Base-by-base conservation (phyloP, 106 monocot species). In the Phalaenopsis equestris region DNA sequence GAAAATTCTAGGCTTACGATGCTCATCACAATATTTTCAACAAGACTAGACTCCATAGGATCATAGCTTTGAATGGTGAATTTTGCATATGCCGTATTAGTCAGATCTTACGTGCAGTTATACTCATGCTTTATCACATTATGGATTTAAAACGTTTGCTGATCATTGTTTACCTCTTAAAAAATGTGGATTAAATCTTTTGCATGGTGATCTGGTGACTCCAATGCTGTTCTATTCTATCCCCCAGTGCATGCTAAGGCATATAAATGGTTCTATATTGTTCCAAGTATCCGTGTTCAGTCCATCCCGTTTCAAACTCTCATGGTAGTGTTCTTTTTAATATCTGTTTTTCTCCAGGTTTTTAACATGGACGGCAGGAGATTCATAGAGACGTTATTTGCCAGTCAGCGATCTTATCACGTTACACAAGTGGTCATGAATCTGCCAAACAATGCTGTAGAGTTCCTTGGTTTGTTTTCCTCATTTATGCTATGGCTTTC, bases 281-380 rank as follows among this genome's bases (percentile, higher is more conserved):
- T 19, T 48, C 47, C 30, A 49, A 49, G 17, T 30, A 38, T 78
- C 8, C 57, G 6, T 78, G 5, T 21, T 57, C 41, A 2, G 41
- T 57, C 16, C 17, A 15, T 46, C 12, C 15, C 75, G 12, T 21
- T 2, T 74, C 42, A 47, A 74, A 48, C 6, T 47, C 19, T 52
- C 24, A 23, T 23, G 48, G 24, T 76, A 48, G 49, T 49, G 47
- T 12, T 45, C 45, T 49, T 23, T 52, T 76, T 49, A 30, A 52
- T 30, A n/a, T 21, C 11, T 3, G 46, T 39, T 4, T 49, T 70
- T 74, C n/a, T 49, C 48, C 84, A 97, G 96, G 92, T 91, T 82
- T 94, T 86, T 76, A 98, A 98, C 79, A 98, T 98, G 98, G 98
- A 98, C 30, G 98, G 91, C 16, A 92, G 98, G 80, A 92, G 98